Percentiles rank a stretch among this genome's conserved stretches.
Conservation (phyloP, 139 green algal genomes). For the Penium margaritaceum region DNA sequence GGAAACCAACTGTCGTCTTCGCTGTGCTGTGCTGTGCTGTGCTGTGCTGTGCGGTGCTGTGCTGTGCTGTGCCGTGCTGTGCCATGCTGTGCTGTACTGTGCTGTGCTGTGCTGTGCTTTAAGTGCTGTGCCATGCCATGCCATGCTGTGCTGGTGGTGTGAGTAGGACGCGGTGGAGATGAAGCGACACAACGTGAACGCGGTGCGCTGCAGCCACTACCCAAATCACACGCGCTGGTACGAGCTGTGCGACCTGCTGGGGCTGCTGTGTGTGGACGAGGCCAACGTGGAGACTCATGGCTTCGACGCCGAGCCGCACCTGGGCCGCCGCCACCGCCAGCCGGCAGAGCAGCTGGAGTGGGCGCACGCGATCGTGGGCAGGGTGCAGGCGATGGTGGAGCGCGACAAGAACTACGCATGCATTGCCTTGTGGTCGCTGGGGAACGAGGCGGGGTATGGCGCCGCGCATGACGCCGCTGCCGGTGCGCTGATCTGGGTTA, state of each 20-base stretch:
- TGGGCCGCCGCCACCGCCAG: constrained; percentile 11
- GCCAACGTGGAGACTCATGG: constrained; percentile 96
- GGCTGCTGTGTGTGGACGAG: constrained; percentile 91
- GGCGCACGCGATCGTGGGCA: constrained; percentile 24
- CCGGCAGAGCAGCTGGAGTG: constrained; percentile 36
- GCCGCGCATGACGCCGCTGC: constrained; percentile 31
- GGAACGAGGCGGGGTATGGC: constrained; percentile 87
- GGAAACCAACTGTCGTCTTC: too few species aligned
- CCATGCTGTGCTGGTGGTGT: too few species aligned
- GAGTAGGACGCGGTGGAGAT: constrained; percentile 84
- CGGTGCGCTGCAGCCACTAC: constrained; percentile 88
- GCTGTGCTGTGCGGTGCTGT: too few species aligned
- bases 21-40: too few species aligned
- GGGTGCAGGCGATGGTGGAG: constrained; percentile 63
- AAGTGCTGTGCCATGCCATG: too few species aligned
- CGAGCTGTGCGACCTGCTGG: constrained; percentile 54
- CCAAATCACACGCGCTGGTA: constrained; percentile 78
- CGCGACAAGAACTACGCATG: constrained; percentile 80
- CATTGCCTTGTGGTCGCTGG: constrained; percentile 87
- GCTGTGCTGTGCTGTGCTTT: too few species aligned
- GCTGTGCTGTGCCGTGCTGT: too few species aligned
- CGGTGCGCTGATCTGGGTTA: constrained; percentile 12
- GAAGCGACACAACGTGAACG: constrained; percentile 92
- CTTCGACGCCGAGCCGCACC: constrained; percentile 66
- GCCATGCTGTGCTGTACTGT: too few species aligned